A percentile compares a stretch with the other conserved stretches of the same genome.
Conservation (phyloP, 176 grass and related monocot genomes). For the Triticum monococcum region DNA sequence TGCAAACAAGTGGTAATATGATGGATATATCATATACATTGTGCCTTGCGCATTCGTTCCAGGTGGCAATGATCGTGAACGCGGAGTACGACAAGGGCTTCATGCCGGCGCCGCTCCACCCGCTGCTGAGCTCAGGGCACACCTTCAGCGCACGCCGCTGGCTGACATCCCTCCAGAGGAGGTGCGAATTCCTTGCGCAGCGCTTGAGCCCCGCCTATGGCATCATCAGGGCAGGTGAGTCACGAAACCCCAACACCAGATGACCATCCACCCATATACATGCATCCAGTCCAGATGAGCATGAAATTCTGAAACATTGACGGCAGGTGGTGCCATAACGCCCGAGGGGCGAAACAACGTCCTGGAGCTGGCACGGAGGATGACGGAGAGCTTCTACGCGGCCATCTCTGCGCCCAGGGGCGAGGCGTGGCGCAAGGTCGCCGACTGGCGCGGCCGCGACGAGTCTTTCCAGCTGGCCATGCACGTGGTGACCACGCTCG, state of each 20-base stretch:
- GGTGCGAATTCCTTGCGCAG: not conserved
- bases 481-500: slow-evolving; percentile 22
- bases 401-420: not conserved
- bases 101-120: not conserved
- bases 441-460: not conserved
- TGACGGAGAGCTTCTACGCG: not conserved
- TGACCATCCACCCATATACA: not conserved
- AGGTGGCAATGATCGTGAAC: slow-evolving; percentile 1
- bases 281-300: not conserved
- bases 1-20: no score
- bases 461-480: slow-evolving; percentile 1
- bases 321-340: not conserved
- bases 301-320: not conserved
- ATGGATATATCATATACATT: not conserved
- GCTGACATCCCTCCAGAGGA: not conserved
- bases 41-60: not conserved
- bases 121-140: not conserved
- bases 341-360: not conserved
- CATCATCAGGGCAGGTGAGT: not conserved
- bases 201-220: not conserved
- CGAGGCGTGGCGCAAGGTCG: not conserved
- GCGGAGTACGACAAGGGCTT: not conserved
- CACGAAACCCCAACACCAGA: not conserved
- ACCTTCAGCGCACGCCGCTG: not conserved
- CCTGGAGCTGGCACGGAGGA: not conserved